A percentile compares a stretch with the other conserved stretches of the same genome.
These are phyloP conservation scores for Entomortierella parvispora DNA, from an alignment of 192 early-diverging fungal genomes.

Conservation along the genomic window DNA sequence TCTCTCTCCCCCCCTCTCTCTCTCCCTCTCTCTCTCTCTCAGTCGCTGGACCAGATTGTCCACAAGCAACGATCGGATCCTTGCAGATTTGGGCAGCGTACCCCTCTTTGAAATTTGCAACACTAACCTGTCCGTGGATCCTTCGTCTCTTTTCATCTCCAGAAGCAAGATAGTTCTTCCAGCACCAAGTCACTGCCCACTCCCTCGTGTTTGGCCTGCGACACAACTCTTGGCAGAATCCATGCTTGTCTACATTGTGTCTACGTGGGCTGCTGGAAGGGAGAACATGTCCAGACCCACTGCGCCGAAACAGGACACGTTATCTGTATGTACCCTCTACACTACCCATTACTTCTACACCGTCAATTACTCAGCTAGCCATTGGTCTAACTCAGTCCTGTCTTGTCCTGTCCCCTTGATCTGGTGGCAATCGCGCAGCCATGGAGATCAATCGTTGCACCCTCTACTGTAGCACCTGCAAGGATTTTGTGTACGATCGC, in stretches of 20 bases:
- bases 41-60: too few relatives aligned
- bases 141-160: too few relatives aligned
- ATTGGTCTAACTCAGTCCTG: background rate
- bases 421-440: conserved; percentile 66
- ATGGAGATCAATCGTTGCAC: conserved; percentile 77
- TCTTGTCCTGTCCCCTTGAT: background rate
- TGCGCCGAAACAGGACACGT: conserved; percentile 58
- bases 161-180: too few relatives aligned
- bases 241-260: conserved; percentile 90
- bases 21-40: too few relatives aligned
- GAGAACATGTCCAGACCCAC: conserved; percentile 65
- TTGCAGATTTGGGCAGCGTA: too few relatives aligned
- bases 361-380: background rate
- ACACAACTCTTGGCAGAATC: conserved; percentile 67
- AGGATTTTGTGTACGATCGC: conserved; percentile 87
- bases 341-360: background rate
- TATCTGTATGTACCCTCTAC: conserved; percentile 56
- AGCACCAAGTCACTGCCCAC: too few relatives aligned
- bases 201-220: conserved; percentile 66
- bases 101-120: too few relatives aligned
- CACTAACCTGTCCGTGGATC: too few relatives aligned
- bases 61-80: too few relatives aligned
- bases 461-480: conserved; percentile 80
- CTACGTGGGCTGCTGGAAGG: conserved; percentile 80
- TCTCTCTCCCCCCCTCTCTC: too few relatives aligned